A percentile compares a stretch with the other conserved stretches of the same genome.
These are phyloP conservation scores for Cryphonectria carpinicola DNA, from an alignment of 2,329 filamentous ascomycete species.

Conservation along the genomic window DNA sequence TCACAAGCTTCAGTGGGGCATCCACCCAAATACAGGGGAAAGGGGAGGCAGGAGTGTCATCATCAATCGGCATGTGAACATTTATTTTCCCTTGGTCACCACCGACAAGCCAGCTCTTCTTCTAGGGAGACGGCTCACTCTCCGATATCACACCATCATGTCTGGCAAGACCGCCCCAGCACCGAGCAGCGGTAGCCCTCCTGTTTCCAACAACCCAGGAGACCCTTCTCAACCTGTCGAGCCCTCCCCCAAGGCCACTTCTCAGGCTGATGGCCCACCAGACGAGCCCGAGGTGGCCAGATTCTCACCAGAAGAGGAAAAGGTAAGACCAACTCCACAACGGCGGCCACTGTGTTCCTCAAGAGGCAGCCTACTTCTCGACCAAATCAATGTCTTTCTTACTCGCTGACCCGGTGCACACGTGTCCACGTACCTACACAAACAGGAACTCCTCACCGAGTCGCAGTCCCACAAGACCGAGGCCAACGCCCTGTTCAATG, in stretches of 20 bases:
- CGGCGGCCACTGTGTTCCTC: not conserved
- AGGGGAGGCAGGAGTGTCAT: not conserved
- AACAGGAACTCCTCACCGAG: slow-evolving; percentile 68
- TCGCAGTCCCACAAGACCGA: slow-evolving; percentile 73
- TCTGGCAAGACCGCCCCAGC: slow-evolving; percentile 38
- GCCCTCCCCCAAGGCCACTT: slow-evolving; percentile 3
- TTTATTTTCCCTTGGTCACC: not conserved
- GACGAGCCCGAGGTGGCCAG: slow-evolving; percentile 36
- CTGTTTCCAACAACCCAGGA: slow-evolving; percentile 34
- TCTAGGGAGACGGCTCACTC: not conserved
- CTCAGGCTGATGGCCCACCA: slow-evolving; percentile 15
- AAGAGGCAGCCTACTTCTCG: slow-evolving; percentile 6
- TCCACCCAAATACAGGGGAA: not conserved
- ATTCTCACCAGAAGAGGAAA: slow-evolving; percentile 61
- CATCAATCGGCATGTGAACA: slow-evolving; percentile 13
- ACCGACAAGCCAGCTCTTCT: not conserved
- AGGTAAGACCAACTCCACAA: slow-evolving; percentile 42
- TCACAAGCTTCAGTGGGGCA: not conserved
- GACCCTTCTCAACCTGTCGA: slow-evolving; percentile 42
- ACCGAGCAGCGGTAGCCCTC: not conserved
- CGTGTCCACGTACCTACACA: not conserved
- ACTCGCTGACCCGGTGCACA: not conserved
- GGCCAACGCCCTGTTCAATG: slow-evolving; percentile 80
- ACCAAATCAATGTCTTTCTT: not conserved
- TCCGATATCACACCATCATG: slow-evolving; percentile 10